Evolutionary conservation across 768 basidiomycete genomes (phyloP).

Genomic region (Udeniomyces megalosporus): DNA sequence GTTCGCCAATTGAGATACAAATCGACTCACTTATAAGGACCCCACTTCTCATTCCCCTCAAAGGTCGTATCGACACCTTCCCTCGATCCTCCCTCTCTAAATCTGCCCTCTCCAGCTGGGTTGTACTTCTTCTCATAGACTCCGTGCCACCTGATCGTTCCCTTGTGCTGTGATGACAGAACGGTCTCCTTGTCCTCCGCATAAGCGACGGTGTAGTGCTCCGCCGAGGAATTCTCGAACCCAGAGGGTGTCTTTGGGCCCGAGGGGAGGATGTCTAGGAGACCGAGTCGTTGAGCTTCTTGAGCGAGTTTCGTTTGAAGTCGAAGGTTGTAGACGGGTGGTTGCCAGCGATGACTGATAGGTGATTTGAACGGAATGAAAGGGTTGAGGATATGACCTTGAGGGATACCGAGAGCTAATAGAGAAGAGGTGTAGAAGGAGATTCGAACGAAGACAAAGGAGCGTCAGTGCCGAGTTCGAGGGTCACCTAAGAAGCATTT

Average conservation of each 20-base stretch:
- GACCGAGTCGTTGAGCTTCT: conserved; percentile 2
- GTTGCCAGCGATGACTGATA: background rate
- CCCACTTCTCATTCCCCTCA: background rate
- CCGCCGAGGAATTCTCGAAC: background rate
- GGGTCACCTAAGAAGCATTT: background rate
- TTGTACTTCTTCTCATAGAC: conserved; percentile 8
- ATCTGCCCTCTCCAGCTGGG: conserved; percentile 4
- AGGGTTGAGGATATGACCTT: conserved; percentile 5
- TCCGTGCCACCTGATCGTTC: conserved; percentile 5
- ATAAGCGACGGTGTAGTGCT: background rate
- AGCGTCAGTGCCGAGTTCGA: background rate
- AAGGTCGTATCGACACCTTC: background rate
- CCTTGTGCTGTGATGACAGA: background rate
- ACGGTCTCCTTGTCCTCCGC: conserved; percentile 1
- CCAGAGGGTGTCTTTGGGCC: conserved; percentile 10
- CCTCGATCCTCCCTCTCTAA: background rate
- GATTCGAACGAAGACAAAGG: background rate
- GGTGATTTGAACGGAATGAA: conserved; percentile 12
- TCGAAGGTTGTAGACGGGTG: conserved; percentile 2
- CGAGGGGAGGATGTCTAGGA: conserved; percentile 10
- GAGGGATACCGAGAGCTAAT: conserved; percentile 3
- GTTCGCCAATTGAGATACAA: background rate
- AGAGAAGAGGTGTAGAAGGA: background rate
- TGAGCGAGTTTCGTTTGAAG: background rate
- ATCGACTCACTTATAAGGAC: background rate